Evolutionary conservation across 2,329 filamentous ascomycete species (phyloP), one percentile per base, ranked within the genome.

Genomic region (Xylariaceae sp.): DNA sequence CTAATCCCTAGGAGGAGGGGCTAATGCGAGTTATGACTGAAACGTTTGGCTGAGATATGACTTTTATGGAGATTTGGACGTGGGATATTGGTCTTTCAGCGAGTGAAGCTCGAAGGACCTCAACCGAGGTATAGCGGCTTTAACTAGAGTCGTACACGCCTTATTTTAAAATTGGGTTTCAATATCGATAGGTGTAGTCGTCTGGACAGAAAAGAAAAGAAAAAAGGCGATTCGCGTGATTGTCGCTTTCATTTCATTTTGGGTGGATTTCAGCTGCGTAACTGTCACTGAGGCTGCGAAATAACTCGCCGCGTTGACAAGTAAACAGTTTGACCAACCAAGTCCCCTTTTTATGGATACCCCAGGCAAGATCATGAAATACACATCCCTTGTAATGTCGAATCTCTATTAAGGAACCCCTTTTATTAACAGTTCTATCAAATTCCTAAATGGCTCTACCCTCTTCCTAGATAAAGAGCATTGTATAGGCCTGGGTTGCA

Each of bases 271-370:
- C 23, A 46, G 42, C 45, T 50, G 44, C 30, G 35, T 16, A 35
- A 27, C 21, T 43, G 40, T 41, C 35, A 30, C 46, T 29, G 43
- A 33, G 16, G 21, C 20, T 43, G 40, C 36, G 35, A 37, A 48
- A 16, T 13, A 20, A 44, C 10, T 29, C 16, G 29, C 39, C 29
- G 37, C n/a, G 24, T 35, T 32, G 40, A 37, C 41, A 43, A 10
- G 11, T 30, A 43, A 53, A 27, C 41, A 53, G 29, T 33, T 36
- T 40, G 50, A 44, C 23, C 6, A 4, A 30, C 43, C 36, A 54
- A 29, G 18, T 48, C 37, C 27, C 43, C 44, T 48, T 50, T 42
- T 42, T 58, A 50, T 65, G 64, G 64, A 66, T 66, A 65, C 64
- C 64, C 63, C 48, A 20, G 16, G 52, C 55, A 56, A 48, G 49